Evolutionary conservation across 2,329 filamentous ascomycete species (phyloP).

Genomic region (Xylogone sp.): DNA sequence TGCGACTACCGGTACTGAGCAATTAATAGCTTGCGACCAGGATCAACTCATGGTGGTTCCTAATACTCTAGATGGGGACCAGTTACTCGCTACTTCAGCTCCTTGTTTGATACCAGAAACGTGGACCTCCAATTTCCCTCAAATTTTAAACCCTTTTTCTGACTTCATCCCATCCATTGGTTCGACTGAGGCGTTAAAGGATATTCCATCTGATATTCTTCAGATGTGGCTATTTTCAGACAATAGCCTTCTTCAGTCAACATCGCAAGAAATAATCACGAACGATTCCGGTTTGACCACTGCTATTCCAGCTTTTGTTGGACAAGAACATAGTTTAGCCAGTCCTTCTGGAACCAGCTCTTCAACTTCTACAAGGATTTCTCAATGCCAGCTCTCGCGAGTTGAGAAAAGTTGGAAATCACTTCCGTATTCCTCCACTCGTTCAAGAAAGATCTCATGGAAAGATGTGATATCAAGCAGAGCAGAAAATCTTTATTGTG

Average conservation of each 20-base stretch:
- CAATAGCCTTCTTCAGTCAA: neutral
- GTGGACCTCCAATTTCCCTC: neutral
- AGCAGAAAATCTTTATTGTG: conserved; percentile 36
- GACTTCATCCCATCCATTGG: neutral
- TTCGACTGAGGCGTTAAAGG: neutral
- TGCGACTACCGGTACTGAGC: too few species aligned
- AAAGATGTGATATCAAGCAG: conserved; percentile 31
- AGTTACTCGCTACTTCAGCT: neutral
- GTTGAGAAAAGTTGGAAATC: conserved; percentile 39
- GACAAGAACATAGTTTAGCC: neutral
- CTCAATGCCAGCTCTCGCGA: neutral
- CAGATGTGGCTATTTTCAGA: neutral
- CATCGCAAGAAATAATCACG: neutral
- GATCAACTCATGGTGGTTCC: too few species aligned
- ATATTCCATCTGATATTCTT: neutral
- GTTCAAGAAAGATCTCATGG: conserved; percentile 39
- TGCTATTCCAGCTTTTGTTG: neutral
- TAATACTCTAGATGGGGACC: neutral
- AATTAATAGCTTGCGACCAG: too few species aligned
- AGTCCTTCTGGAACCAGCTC: neutral
- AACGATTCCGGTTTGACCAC: neutral
- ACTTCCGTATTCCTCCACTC: conserved; percentile 31
- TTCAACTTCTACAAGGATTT: neutral
- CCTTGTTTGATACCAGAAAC: neutral
- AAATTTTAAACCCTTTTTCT: neutral